Conservation (phyloP, 768 basidiomycete species). For the Boletus patriciae region DNA sequence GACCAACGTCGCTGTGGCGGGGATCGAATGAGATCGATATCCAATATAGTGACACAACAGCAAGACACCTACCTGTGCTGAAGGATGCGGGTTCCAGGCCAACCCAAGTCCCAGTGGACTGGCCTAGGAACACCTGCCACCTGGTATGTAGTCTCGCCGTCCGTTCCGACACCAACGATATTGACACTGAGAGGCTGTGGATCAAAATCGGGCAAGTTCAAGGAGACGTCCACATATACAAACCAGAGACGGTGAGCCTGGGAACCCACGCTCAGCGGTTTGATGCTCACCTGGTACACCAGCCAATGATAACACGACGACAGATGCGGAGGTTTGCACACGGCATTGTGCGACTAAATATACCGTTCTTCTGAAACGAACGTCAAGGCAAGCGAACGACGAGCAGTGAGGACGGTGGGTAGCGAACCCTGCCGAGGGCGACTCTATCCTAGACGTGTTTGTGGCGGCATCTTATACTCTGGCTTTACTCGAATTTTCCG, state of each 20-base stretch:
- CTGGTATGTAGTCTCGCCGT: conserved; percentile 46
- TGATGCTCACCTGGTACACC: background rate
- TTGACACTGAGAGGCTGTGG: conserved; percentile 43
- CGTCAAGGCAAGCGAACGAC: background rate
- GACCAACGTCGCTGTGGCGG: conserved; percentile 4
- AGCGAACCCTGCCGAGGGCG: too few species aligned
- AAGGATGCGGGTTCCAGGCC: conserved; percentile 31
- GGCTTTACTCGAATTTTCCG: background rate
- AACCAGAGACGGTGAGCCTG: background rate
- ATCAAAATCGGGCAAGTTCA: conserved; percentile 48
- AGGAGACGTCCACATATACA: conserved; percentile 27
- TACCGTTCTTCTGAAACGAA: background rate
- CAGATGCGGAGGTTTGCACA: background rate
- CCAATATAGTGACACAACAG: background rate
- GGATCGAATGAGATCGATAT: background rate
- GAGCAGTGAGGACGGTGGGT: background rate
- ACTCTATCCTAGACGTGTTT: background rate
- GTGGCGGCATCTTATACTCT: background rate
- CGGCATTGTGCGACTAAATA: background rate
- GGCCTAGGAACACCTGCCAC: conserved; percentile 32
- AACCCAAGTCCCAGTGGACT: conserved; percentile 32
- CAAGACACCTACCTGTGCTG: conserved; percentile 37
- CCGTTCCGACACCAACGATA: conserved; percentile 40
- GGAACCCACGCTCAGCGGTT: background rate
- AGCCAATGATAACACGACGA: conserved; percentile 10